Conservation (phyloP, 169 alveolate genomes). For the Plasmodium chabaudi region DNA sequence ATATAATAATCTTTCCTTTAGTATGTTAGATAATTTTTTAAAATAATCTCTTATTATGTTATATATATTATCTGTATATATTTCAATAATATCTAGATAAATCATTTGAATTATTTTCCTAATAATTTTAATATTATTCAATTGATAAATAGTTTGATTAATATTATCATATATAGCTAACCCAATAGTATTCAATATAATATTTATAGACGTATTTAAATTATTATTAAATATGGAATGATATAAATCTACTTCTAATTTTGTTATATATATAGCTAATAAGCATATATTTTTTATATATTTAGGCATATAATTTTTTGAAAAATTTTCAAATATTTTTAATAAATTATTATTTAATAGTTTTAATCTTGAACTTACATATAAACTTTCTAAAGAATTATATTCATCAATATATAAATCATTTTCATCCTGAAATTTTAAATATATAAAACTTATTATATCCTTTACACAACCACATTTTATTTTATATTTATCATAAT, state of each 20-base stretch:
- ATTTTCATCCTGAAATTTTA: constrained; percentile 41
- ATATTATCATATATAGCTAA: constrained; percentile 37
- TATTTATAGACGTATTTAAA: constrained; percentile 28
- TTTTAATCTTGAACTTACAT: constrained; percentile 68
- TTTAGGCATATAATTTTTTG: constrained; percentile 39
- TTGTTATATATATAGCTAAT: constrained; percentile 66
- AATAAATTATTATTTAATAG: constrained; percentile 68
- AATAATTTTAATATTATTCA: constrained; percentile 64
- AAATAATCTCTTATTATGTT: constrained; percentile 51
- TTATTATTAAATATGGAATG: constrained; percentile 35
- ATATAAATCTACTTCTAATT: constrained; percentile 60
- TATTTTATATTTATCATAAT: constrained; percentile 57
- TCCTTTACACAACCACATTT: constrained; percentile 56
- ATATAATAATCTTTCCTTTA: constrained; percentile 57
- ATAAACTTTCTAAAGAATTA: constrained; percentile 30
- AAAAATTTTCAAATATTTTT: constrained; percentile 28
- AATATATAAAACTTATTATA: constrained; percentile 38
- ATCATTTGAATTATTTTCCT: constrained; percentile 61
- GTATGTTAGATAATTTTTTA: constrained; percentile 22
- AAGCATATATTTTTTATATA: constrained; percentile 55
- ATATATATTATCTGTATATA: constrained; percentile 53
- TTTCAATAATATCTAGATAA: constrained; percentile 66
- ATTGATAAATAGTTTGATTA: constrained; percentile 33
- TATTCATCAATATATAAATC: constrained; percentile 58
- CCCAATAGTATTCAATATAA: constrained; percentile 57